Evolutionary conservation across 2,329 filamentous ascomycete genomes (phyloP).

Genomic region (Volutella citrinella): DNA sequence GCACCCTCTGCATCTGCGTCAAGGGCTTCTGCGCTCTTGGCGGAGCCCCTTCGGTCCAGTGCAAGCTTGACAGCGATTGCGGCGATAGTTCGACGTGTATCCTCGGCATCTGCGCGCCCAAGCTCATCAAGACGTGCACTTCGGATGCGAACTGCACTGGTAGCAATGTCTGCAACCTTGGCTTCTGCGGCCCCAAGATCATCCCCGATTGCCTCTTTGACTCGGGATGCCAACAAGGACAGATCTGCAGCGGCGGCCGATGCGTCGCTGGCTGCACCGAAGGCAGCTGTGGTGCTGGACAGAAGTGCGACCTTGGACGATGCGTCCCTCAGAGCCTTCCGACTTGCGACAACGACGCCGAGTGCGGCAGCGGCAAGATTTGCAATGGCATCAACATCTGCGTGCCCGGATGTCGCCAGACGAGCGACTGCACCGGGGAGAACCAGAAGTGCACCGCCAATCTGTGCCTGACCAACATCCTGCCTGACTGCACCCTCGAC

Average conservation of each 20-base stretch:
- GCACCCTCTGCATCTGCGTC: constrained; percentile 2
- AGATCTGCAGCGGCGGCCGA: constrained; percentile 9
- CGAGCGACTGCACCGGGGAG: too few species aligned
- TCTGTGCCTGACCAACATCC: constrained; percentile 1
- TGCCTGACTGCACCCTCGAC: background rate
- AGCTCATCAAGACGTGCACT: background rate
- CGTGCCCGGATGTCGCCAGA: too few species aligned
- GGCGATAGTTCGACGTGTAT: constrained; percentile 7
- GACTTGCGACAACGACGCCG: too few species aligned
- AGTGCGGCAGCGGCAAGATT: too few species aligned
- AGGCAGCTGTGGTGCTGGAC: too few species aligned
- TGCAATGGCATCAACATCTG: too few species aligned
- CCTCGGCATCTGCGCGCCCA: constrained; percentile 7
- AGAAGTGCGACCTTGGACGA: too few species aligned
- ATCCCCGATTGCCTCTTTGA: background rate
- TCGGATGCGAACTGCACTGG: constrained; percentile 4
- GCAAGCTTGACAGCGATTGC: constrained; percentile 8
- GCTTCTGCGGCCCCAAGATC: constrained; percentile 3
- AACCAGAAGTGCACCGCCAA: constrained; percentile 12
- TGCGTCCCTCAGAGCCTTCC: too few species aligned
- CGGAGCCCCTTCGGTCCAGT: constrained; percentile 4
- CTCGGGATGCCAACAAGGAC: constrained; percentile 2
- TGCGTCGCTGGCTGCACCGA: constrained; percentile 8
- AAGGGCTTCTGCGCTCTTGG: constrained; percentile 6
- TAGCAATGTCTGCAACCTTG: constrained; percentile 10